phyloP scores from a whole-genome alignment of 768 basidiomycete genomes.

The Leccinum truebloodii region DNA sequence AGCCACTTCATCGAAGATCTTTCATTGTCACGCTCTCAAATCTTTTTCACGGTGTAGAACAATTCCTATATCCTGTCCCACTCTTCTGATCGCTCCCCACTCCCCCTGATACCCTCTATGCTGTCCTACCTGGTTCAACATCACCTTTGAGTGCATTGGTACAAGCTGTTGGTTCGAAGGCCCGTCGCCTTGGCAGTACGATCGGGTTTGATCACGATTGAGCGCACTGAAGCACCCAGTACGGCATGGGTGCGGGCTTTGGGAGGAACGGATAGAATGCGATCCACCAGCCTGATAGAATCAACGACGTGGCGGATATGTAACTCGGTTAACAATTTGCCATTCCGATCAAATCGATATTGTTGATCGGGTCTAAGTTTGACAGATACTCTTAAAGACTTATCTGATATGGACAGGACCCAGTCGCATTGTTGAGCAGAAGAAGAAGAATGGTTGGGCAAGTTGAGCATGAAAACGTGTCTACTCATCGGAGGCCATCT shows the following conservation, averaged over 20 bases:
- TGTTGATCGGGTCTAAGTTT: background rate
- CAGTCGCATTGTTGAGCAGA: background rate
- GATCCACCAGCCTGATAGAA: background rate
- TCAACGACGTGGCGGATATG: background rate
- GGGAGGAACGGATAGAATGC: background rate
- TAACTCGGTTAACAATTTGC: background rate
- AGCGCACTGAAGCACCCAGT: background rate
- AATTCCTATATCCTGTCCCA: background rate
- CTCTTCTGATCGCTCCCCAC: background rate
- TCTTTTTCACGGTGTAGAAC: background rate
- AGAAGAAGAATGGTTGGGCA: background rate
- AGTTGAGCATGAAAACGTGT: background rate
- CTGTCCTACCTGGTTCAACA: background rate
- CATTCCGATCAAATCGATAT: background rate
- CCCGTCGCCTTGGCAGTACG: background rate
- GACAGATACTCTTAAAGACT: background rate
- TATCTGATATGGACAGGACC: background rate
- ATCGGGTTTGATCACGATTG: background rate
- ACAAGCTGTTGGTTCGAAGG: background rate
- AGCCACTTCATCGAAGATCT: background rate
- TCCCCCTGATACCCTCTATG: background rate
- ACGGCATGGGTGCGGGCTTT: background rate
- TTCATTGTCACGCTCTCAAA: background rate
- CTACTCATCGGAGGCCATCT: background rate
- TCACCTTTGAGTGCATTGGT: background rate